Evolutionary conservation across 2,329 filamentous ascomycete species (phyloP).

Genomic region (Beauveria caledonica): DNA sequence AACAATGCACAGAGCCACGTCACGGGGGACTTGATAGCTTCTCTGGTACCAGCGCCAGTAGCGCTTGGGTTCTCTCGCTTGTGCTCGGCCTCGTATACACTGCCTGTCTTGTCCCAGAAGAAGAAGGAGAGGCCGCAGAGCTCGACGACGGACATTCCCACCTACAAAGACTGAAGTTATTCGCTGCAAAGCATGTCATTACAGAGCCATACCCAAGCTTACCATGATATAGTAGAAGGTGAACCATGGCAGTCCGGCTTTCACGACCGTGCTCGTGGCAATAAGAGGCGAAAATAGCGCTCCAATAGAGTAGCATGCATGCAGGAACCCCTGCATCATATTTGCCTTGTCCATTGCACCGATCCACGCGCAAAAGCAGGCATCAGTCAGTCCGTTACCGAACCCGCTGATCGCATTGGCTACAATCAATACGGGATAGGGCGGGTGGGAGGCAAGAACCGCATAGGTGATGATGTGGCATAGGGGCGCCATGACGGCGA

Average conservation of each 20-base stretch:
- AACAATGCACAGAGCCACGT: slow-evolving; percentile 63
- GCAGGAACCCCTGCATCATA: slow-evolving; percentile 56
- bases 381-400: slow-evolving; percentile 55
- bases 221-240: slow-evolving; percentile 66
- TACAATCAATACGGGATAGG: slow-evolving; percentile 55
- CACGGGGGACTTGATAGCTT: slow-evolving; percentile 37
- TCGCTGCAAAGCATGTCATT: too few species aligned
- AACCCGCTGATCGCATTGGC: slow-evolving; percentile 57
- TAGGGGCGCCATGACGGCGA: slow-evolving; percentile 52
- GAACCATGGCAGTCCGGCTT: slow-evolving; percentile 53
- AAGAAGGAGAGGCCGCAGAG: slow-evolving; percentile 38
- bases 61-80: slow-evolving; percentile 17
- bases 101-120: slow-evolving; percentile 54
- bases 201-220: slow-evolving; percentile 19
- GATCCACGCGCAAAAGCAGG: slow-evolving; percentile 40
- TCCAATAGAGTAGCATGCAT: slow-evolving; percentile 57
- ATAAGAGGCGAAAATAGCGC: slow-evolving; percentile 56
- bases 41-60: slow-evolving; percentile 25
- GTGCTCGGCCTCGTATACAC: slow-evolving; percentile 39
- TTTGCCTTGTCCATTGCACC: slow-evolving; percentile 63
- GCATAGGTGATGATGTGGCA: slow-evolving; percentile 56
- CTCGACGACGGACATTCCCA: slow-evolving; percentile 47
- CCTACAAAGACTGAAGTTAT: slow-evolving; percentile 15
- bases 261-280: slow-evolving; percentile 59
- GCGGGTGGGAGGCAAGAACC: slow-evolving; percentile 52